Conservation (phyloP, 306 rosid species). For the Glycine tomentella region DNA sequence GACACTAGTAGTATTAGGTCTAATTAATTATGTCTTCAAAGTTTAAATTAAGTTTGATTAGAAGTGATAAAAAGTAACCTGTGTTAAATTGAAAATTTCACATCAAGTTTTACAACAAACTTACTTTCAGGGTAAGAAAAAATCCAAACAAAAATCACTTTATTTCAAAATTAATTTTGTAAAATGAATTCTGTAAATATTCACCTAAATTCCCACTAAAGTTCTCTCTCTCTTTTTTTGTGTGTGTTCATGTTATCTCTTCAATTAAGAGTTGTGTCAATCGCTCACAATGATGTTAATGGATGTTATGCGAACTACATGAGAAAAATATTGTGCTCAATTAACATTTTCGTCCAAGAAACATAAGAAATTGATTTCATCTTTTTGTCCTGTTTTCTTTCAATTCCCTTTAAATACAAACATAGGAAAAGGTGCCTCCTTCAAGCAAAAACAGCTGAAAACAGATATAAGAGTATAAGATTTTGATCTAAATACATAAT, state of each 20-base stretch:
- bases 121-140: not conserved
- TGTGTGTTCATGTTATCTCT: not conserved
- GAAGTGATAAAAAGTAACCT: not conserved
- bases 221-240: not conserved
- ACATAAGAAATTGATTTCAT: not conserved
- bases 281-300: too few relatives aligned
- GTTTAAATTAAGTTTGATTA: not conserved
- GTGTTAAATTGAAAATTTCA: not conserved
- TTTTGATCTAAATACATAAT: not conserved
- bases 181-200: too few relatives aligned
- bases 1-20: too few relatives aligned
- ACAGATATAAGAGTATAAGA: not conserved
- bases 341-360: too few relatives aligned
- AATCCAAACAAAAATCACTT: too few relatives aligned
- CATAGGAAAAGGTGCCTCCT: slow-evolving; percentile 21
- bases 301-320: too few relatives aligned
- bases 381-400: not conserved
- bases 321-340: too few relatives aligned
- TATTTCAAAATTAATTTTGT: too few relatives aligned
- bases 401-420: not conserved
- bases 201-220: too few relatives aligned
- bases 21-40: too few relatives aligned
- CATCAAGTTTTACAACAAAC: not conserved
- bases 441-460: not conserved
- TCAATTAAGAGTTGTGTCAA: too few relatives aligned